Evolutionary conservation across 495 filamentous ascomycete species (phyloP).

Genomic region (Aspergillus steynii): DNA sequence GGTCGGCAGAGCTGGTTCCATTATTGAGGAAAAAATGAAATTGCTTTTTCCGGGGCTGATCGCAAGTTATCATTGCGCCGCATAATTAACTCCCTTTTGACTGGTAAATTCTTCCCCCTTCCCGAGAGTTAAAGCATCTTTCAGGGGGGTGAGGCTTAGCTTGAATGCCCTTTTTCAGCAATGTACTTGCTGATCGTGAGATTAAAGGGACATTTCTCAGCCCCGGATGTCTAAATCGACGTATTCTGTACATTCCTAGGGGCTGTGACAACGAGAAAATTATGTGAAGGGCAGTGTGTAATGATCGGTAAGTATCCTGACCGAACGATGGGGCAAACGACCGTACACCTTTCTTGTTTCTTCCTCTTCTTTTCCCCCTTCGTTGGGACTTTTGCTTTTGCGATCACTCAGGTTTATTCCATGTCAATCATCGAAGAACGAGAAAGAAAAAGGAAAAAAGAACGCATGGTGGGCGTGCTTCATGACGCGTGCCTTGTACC

Average conservation of each 20-base stretch:
- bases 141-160: slow-evolving; percentile 1
- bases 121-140: background rate
- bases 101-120: background rate
- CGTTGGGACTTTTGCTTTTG: too few species aligned
- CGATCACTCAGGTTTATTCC: too few species aligned
- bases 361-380: background rate
- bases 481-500: background rate
- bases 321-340: background rate
- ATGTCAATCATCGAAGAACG: background rate
- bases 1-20: background rate
- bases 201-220: slow-evolving; percentile 10
- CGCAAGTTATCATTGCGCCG: background rate
- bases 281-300: slow-evolving; percentile 1
- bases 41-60: slow-evolving; percentile 7
- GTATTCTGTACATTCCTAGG: background rate
- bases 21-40: background rate
- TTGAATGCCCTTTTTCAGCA: background rate
- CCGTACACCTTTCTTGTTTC: background rate
- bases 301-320: background rate
- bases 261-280: background rate
- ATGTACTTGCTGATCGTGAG: slow-evolving; percentile 6
- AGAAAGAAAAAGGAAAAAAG: slow-evolving; percentile 2
- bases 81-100: slow-evolving; percentile 6
- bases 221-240: background rate
- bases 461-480: background rate